A percentile compares a stretch with the other conserved stretches of the same genome.
phyloP scores from a whole-genome alignment of 768 basidiomycete species.

The Thelephora aurantiotincta region DNA sequence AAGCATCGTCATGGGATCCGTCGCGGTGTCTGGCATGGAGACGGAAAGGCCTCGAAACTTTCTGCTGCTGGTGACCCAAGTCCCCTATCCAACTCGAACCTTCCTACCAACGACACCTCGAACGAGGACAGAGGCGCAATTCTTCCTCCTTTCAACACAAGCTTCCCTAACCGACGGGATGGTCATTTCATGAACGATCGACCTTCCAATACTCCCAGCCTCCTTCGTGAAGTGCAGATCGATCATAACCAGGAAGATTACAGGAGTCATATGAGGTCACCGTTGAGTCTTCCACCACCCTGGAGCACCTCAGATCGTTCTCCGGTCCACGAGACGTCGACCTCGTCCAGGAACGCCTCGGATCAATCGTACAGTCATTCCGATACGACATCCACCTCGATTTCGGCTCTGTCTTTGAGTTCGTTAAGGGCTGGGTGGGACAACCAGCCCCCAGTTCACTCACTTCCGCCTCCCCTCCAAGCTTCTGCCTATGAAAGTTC shows the following conservation, averaged over 20 bases:
- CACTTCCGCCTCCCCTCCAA: too few species aligned
- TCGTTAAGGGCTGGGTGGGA: neutral
- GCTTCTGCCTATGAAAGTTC: too few species aligned
- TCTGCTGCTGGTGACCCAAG: neutral
- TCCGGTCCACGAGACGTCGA: neutral
- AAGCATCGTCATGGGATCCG: conserved; percentile 71
- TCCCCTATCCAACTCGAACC: neutral
- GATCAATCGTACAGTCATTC: neutral
- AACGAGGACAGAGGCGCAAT: neutral
- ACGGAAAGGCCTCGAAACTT: conserved; percentile 17
- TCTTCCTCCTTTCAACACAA: neutral
- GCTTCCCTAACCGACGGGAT: neutral
- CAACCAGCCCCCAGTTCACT: too few species aligned
- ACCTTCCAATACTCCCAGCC: too few species aligned
- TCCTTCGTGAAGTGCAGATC: too few species aligned
- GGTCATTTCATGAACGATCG: neutral
- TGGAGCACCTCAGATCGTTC: neutral
- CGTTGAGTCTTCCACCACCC: neutral
- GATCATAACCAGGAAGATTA: too few species aligned
- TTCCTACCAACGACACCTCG: neutral
- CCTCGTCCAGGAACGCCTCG: neutral
- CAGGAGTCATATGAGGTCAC: neutral
- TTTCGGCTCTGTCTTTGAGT: neutral
- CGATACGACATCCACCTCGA: neutral
- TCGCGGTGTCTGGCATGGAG: conserved; percentile 41